Evolutionary conservation across 2,329 filamentous ascomycete species (phyloP).

Genomic region (Trichoderma sp.): DNA sequence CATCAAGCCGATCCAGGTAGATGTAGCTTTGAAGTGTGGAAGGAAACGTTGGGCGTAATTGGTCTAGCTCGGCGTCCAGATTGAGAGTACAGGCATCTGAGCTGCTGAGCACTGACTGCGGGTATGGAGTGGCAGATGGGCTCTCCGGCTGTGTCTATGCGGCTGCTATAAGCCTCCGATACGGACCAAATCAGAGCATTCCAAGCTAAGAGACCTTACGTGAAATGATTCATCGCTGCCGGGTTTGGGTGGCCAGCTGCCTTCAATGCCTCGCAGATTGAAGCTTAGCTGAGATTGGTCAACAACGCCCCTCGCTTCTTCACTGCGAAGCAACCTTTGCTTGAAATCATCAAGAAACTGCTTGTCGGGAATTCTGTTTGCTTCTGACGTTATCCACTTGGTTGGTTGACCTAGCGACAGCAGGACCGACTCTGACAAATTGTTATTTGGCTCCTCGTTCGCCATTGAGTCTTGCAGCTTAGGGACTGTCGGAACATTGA

Average conservation of each 20-base stretch:
- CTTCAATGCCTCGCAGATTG: no score
- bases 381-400: not conserved
- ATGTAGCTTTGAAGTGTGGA: not conserved
- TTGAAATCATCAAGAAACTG: not conserved
- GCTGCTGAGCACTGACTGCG: not conserved
- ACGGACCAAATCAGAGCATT: no score
- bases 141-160: no score
- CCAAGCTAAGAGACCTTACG: no score
- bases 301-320: not conserved
- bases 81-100: not conserved
- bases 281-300: no score
- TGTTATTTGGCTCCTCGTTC: no score
- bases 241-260: no score
- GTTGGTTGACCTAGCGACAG: not conserved
- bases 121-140: no score
- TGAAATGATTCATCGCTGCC: no score
- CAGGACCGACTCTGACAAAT: not conserved
- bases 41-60: not conserved
- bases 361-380: not conserved
- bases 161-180: no score
- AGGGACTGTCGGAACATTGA: no score
- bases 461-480: no score
- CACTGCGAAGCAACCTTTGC: not conserved
- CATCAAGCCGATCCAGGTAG: not conserved
- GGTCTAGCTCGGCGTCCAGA: not conserved